phyloP scores from a whole-genome alignment of 2,329 filamentous ascomycete genomes.

The Clathrospora elynae region DNA sequence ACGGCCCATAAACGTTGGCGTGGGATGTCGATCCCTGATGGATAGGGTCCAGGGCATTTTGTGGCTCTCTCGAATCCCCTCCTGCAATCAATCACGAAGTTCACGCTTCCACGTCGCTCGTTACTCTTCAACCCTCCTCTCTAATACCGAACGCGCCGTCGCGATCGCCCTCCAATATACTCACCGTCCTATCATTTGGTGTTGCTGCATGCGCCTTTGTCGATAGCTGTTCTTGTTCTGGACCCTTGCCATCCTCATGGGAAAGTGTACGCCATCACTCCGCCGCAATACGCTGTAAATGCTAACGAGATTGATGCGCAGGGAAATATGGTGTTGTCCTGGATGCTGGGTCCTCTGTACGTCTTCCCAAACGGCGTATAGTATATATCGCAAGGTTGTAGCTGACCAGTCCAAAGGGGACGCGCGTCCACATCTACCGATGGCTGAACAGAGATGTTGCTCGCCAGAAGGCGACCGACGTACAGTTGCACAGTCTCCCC shows the following conservation, averaged over 20 bases:
- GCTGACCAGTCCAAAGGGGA: constrained; percentile 62
- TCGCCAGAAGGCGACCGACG: constrained; percentile 62
- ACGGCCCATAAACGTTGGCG: constrained; percentile 12
- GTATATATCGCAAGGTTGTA: constrained; percentile 3
- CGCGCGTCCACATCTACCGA: constrained; percentile 89
- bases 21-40: constrained; percentile 14
- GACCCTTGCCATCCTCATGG: constrained; percentile 42
- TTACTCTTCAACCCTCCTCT: constrained; percentile 15
- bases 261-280: constrained; percentile 48
- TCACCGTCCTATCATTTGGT: constrained; percentile 9
- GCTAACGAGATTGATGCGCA: constrained; percentile 41
- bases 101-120: constrained; percentile 33
- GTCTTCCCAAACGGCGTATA: constrained; percentile 25
- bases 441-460: constrained; percentile 81
- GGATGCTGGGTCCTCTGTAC: constrained; percentile 89
- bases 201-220: constrained; percentile 36
- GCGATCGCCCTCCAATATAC: constrained; percentile 5
- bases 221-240: constrained; percentile 19
- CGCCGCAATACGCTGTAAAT: constrained; percentile 6
- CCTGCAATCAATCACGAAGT: constrained; percentile 1
- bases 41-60: constrained; percentile 16
- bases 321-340: constrained; percentile 89
- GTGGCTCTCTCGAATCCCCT: constrained; percentile 6
- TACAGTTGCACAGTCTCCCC: constrained; percentile 72
- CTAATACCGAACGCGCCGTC: constrained; percentile 12